Conservation (phyloP, 1,284 basidiomycete genomes). For the Ganoderma sinense region DNA sequence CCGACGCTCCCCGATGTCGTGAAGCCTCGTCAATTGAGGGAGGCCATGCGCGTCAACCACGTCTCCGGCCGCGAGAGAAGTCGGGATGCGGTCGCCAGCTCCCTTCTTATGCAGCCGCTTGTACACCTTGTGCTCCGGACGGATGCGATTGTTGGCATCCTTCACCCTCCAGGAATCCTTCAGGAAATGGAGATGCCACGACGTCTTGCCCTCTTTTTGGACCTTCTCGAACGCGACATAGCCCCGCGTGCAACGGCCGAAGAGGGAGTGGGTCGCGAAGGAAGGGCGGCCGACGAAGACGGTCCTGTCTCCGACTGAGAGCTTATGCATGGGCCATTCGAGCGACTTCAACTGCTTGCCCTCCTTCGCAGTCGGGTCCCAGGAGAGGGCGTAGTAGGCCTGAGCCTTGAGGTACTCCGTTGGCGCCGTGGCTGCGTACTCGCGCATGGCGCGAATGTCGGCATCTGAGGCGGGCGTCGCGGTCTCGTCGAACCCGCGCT, state of each 20-base stretch:
- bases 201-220: not conserved
- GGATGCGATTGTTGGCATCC: not conserved
- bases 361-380: not conserved
- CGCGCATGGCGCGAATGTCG: not conserved
- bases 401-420: not conserved
- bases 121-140: too few relatives aligned
- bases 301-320: not conserved
- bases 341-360: not conserved
- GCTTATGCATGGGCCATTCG: not conserved
- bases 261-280: too few relatives aligned
- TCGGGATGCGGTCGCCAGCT: too few relatives aligned
- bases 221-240: not conserved
- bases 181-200: not conserved
- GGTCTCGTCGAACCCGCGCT: conserved; percentile 33
- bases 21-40: too few relatives aligned
- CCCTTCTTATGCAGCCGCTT: too few relatives aligned
- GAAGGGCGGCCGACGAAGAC: too few relatives aligned
- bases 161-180: not conserved
- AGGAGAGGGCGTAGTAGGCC: not conserved
- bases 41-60: too few relatives aligned
- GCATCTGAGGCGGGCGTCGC: conserved; percentile 11
- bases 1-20: too few relatives aligned
- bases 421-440: not conserved
- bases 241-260: not conserved
- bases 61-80: too few relatives aligned